phyloP scores from a whole-genome alignment of 495 filamentous ascomycete genomes.

The Chlorociboria aeruginascens region DNA sequence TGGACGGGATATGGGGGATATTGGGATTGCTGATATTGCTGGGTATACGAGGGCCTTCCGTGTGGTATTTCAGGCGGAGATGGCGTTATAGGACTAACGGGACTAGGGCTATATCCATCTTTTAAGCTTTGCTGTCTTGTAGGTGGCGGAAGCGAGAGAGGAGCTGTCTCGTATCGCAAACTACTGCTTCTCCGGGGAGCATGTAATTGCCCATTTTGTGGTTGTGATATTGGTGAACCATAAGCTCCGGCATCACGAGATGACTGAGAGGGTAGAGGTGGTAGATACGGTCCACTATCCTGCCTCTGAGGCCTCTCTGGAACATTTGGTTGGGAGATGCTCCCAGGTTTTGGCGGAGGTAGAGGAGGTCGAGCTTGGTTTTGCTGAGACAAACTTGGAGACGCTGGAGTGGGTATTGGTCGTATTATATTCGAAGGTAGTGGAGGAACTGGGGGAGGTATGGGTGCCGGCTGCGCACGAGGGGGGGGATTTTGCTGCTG shows the following conservation, averaged over 20 bases:
- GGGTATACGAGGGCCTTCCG: constrained; percentile 3
- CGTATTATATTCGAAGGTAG: constrained; percentile 48
- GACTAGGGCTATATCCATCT: constrained; percentile 9
- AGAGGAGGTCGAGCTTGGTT: constrained; percentile 24
- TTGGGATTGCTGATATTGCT: constrained; percentile 11
- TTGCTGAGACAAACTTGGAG: not conserved
- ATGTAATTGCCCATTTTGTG: constrained; percentile 7
- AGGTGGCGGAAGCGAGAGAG: constrained; percentile 20
- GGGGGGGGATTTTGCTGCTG: constrained; percentile 40
- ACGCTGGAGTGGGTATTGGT: constrained; percentile 16
- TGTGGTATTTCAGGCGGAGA: constrained; percentile 1
- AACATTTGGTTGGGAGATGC: constrained; percentile 1
- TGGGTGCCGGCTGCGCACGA: constrained; percentile 30
- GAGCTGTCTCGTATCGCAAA: constrained; percentile 17
- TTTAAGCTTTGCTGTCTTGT: constrained; percentile 3
- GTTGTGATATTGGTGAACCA: constrained; percentile 3
- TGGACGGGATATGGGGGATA: constrained; percentile 1
- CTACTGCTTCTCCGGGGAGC: constrained; percentile 13
- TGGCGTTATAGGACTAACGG: constrained; percentile 15
- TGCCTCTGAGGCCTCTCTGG: not conserved
- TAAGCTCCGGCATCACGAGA: constrained; percentile 2
- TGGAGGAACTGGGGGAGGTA: constrained; percentile 57
- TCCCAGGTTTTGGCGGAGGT: constrained; percentile 24
- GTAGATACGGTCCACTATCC: constrained; percentile 25
- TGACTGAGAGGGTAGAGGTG: constrained; percentile 26